A percentile compares a stretch with the other conserved stretches of the same genome.
Conservation (phyloP, 2,329 filamentous ascomycete species). For the Colletotrichum sp. region DNA sequence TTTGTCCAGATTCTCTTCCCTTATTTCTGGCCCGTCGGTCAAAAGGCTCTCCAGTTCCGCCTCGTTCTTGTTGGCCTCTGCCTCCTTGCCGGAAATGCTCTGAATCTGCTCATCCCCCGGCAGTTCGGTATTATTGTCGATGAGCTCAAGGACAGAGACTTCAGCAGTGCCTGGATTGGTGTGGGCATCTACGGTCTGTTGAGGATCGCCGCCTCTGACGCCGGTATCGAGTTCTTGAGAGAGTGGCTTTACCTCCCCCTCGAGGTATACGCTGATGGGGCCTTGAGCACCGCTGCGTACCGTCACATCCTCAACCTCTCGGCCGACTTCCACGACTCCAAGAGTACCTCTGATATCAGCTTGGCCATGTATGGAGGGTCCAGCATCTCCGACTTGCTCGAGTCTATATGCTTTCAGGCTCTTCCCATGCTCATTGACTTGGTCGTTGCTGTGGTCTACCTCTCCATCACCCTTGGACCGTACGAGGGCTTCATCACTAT, state of each 20-base stretch:
- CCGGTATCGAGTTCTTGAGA: conserved; percentile 57
- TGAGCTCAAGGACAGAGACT: conserved; percentile 49
- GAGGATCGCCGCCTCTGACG: conserved; percentile 58
- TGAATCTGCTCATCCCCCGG: conserved; percentile 80
- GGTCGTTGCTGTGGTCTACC: conserved; percentile 62
- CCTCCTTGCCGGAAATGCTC: conserved; percentile 70
- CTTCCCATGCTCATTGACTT: conserved; percentile 67
- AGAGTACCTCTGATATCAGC: conserved; percentile 63
- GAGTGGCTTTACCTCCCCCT: conserved; percentile 64
- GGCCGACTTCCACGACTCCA: conserved; percentile 65
- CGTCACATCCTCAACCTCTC: conserved; percentile 66
- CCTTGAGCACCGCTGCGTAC: conserved; percentile 59
- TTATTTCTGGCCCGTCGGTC: conserved; percentile 77
- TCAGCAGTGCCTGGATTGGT: conserved; percentile 50
- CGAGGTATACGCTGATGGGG: conserved; percentile 60
- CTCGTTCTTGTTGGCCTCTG: conserved; percentile 70
- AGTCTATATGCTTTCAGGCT: conserved; percentile 62
- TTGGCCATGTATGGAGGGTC: conserved; percentile 61
- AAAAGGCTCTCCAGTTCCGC: conserved; percentile 69
- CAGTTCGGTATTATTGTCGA: conserved; percentile 83
- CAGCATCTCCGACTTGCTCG: conserved; percentile 59
- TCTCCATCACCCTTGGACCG: conserved; percentile 62
- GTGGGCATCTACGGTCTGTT: conserved; percentile 57
- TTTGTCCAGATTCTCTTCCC: conserved; percentile 71
- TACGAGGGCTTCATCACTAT: conserved; percentile 69